phyloP scores from a whole-genome alignment of 192 early-diverging fungal species.

The Dissophora globulifera region DNA sequence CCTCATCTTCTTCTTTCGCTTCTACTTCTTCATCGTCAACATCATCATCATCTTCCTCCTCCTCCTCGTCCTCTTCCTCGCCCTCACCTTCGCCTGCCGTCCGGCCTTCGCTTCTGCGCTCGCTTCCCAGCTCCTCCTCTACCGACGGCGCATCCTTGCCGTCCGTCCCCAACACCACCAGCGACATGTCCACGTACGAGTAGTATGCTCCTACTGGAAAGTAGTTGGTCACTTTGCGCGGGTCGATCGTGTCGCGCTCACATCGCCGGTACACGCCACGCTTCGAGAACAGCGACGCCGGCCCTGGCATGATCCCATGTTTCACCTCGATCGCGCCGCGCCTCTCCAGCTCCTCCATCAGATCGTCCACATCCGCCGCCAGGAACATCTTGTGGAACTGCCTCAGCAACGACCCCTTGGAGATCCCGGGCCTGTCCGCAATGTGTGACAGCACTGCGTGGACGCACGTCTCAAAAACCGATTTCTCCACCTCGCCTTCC shows the following conservation, averaged over 20 bases:
- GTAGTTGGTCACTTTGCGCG: constrained; percentile 36
- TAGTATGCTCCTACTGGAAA: constrained; percentile 25
- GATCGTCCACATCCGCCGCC: constrained; percentile 27
- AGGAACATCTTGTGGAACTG: constrained; percentile 26
- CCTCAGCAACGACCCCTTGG: constrained; percentile 25
- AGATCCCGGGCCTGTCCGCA: constrained; percentile 32
- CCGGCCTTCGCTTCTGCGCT: too few relatives aligned
- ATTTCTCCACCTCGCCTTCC: constrained; percentile 13
- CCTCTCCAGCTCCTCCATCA: constrained; percentile 31
- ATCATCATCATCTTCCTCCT: background rate
- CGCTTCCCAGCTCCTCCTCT: background rate
- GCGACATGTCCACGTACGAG: constrained; percentile 22
- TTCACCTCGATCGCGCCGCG: constrained; percentile 10
- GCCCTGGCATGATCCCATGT: constrained; percentile 15
- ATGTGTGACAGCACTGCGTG: constrained; percentile 33
- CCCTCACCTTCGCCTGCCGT: constrained; percentile 10
- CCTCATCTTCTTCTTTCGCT: constrained; percentile 2
- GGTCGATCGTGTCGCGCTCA: constrained; percentile 30
- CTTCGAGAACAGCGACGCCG: constrained; percentile 27
- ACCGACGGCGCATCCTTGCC: background rate
- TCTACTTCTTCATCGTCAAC: background rate
- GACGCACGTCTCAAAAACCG: constrained; percentile 27
- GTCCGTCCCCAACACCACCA: background rate
- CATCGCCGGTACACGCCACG: constrained; percentile 7
- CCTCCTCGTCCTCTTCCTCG: background rate